Conservation (phyloP, 768 basidiomycete genomes). For the Boletales sp. region DNA sequence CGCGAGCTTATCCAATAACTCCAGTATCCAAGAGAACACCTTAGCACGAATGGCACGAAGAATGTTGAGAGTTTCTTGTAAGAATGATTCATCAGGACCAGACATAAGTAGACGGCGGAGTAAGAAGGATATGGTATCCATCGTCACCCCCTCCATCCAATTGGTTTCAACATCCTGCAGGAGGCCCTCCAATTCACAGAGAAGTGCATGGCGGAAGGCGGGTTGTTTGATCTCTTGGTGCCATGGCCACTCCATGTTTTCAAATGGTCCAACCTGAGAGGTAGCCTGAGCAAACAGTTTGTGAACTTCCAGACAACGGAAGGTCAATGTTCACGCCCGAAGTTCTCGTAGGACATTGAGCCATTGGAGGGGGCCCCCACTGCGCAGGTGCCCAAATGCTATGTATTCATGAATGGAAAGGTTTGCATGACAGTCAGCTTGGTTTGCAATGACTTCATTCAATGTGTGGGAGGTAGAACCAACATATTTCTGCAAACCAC, state of each 20-base stretch:
- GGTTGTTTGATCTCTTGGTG: no score
- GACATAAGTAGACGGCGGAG: background rate
- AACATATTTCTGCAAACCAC: constrained; percentile 34
- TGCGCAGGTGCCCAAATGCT: constrained; percentile 43
- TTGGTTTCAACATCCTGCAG: background rate
- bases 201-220: no score
- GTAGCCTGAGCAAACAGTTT: constrained; percentile 25
- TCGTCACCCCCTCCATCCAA: constrained; percentile 3
- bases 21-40: no score
- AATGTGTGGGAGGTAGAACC: constrained; percentile 36
- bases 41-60: no score
- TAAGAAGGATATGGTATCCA: constrained; percentile 1
- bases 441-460: constrained; percentile 43
- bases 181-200: background rate
- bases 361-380: constrained; percentile 47
- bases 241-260: no score
- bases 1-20: no score
- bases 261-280: no score
- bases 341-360: constrained; percentile 46
- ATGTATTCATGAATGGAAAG: constrained; percentile 45
- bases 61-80: no score
- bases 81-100: background rate
- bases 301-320: constrained; percentile 39
- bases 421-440: constrained; percentile 37
- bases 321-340: constrained; percentile 35